Conservation (phyloP, 192 early-diverging fungal genomes). For the Phycomyces nitens region DNA sequence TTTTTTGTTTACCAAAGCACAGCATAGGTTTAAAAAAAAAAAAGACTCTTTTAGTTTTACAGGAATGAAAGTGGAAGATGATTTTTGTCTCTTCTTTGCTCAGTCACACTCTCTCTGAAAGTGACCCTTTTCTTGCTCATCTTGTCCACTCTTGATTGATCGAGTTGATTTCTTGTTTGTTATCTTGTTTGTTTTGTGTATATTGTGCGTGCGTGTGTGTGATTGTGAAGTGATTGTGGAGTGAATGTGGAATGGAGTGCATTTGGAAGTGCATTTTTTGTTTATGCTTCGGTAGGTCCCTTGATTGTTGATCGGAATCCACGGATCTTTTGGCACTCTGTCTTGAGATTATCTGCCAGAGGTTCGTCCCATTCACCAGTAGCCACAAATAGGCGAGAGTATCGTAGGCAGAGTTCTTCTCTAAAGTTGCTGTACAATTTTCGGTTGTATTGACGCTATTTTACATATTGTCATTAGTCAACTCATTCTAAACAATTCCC, state of each 20-base stretch:
- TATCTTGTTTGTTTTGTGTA: too few relatives aligned
- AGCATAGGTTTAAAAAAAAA: neutral
- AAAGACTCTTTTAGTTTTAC: neutral
- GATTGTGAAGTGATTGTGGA: too few relatives aligned
- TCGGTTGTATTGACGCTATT: slow-evolving; percentile 49
- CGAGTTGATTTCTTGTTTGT: too few relatives aligned
- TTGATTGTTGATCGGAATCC: slow-evolving; percentile 36
- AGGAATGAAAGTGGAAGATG: neutral
- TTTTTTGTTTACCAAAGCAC: neutral
- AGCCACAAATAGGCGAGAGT: slow-evolving; percentile 44
- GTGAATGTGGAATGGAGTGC: too few relatives aligned
- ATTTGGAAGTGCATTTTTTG: too few relatives aligned
- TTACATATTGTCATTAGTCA: too few relatives aligned
- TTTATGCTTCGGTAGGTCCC: slow-evolving; percentile 2
- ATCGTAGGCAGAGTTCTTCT: slow-evolving; percentile 49
- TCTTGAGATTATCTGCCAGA: slow-evolving; percentile 37
- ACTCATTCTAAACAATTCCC: too few relatives aligned
- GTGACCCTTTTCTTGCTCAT: too few relatives aligned
- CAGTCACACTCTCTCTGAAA: neutral
- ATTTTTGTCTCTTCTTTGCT: neutral
- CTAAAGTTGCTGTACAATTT: slow-evolving; percentile 45
- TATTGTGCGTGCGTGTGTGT: too few relatives aligned
- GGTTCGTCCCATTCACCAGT: slow-evolving; percentile 28
- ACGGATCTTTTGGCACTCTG: slow-evolving; percentile 41
- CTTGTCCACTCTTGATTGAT: neutral